Base-by-base conservation (phyloP, 371 early-diverging fungal genomes). In the Syncephalastrum racemosum region DNA sequence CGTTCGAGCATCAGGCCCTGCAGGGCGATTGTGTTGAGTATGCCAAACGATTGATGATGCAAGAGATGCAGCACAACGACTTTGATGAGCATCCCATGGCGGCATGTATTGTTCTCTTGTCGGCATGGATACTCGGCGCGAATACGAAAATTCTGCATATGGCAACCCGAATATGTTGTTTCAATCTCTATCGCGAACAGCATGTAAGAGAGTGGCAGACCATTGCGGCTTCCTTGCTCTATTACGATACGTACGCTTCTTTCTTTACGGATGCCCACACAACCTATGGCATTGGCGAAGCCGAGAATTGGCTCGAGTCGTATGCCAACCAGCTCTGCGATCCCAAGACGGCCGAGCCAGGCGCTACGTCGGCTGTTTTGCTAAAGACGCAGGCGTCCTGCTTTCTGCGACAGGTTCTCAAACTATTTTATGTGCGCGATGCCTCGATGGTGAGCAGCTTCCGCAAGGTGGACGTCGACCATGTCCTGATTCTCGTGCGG, bases 401-500 rank as follows among this genome's bases (percentile, higher is more conserved):
- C 31, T 20, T 58, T 27, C 39, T 58, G 27, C 44, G 51, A n/a
- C 50, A 46, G 16, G 58, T 58, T 14, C 40, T 51, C 51, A 39
- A 15, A 31, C 44, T 58, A 3, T 58, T 58, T 39, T 58, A 58
- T 23, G 39, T 24, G 36, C 31, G 46, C 8, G 42, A 19, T 12
- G 45, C 16, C 43, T 31, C 36, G 36, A 54, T 19, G 16, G 36
- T 16, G 14, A 39, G 16, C 16, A 23, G 27, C 22, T 58, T 66
- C 6, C 56, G 67, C 13, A 77, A 77, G 50, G 63, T 77, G 20
- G 78, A 77, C 49, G 78, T 77, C 13, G 78, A 77, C 44, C 72
- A 74, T 31, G 68, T 77, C 4, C 53, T 77, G 41, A 68, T 62
- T 0, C 39, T 77, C 1, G 71, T 77, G 8, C 63, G 65, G n/a